Evolutionary conservation across 768 basidiomycete genomes (phyloP).

Genomic region (Mycena epipterygia): DNA sequence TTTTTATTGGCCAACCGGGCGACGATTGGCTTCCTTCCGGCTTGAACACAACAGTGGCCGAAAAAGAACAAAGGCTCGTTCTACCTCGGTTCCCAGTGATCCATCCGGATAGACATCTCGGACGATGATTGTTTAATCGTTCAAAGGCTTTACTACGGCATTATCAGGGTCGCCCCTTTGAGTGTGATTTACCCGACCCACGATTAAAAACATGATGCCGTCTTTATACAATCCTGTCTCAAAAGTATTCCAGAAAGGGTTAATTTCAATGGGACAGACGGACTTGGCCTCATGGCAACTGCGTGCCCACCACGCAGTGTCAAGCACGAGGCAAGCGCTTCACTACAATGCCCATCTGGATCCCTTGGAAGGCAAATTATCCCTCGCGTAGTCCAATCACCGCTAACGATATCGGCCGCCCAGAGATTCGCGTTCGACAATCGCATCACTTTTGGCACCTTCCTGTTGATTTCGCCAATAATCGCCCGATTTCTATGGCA

Average conservation of each 20-base stretch:
- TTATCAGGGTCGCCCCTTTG: background rate
- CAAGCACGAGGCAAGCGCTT: conserved; percentile 13
- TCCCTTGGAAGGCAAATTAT: conserved; percentile 12
- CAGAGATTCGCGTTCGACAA: conserved; percentile 1
- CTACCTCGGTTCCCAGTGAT: background rate
- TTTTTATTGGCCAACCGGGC: background rate
- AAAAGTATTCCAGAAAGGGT: background rate
- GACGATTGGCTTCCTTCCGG: background rate
- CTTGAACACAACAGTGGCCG: background rate
- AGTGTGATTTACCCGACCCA: background rate
- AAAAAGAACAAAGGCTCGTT: background rate
- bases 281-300: conserved; percentile 19
- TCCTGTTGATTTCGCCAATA: conserved; percentile 22
- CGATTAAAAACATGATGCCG: no score
- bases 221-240: no score
- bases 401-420: background rate
- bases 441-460: background rate
- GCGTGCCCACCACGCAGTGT: conserved; percentile 13
- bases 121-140: background rate
- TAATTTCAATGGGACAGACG: background rate
- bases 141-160: background rate
- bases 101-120: background rate
- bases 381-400: background rate
- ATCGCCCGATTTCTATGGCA: conserved; percentile 19
- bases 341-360: conserved; percentile 16